These are phyloP conservation scores for Hyphopichia wangnamkhiaoensis DNA, from an alignment of 1,139 yeast species.

Conservation along the genomic window DNA sequence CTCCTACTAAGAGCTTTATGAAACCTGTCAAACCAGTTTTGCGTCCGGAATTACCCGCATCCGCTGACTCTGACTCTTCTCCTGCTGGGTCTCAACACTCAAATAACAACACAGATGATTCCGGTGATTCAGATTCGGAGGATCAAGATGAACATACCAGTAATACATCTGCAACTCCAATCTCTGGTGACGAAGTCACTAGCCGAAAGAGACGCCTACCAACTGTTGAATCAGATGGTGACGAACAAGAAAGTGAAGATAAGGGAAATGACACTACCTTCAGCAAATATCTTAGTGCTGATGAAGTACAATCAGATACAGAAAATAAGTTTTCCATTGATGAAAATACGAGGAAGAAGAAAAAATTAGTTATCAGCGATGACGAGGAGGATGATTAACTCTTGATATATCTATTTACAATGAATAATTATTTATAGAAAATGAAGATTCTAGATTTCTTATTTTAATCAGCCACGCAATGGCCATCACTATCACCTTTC, in stretches of 20 bases:
- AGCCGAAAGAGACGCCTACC: conserved; percentile 6
- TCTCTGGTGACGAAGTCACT: conserved; percentile 13
- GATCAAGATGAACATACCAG: conserved; percentile 8
- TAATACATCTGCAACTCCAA: conserved; percentile 3
- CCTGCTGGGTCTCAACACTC: background rate
- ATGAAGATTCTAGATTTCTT: background rate
- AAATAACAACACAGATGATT: conserved; percentile 1
- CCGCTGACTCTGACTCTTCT: conserved; percentile 1
- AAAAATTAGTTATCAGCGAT: conserved; percentile 19
- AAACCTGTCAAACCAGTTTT: conserved; percentile 1
- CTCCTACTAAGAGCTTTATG: background rate
- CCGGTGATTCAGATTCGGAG: conserved; percentile 6
- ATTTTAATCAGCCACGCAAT: conserved; percentile 39
- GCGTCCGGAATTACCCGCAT: conserved; percentile 1
- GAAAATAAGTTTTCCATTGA: conserved; percentile 12
- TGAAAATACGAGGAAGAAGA: conserved; percentile 11
- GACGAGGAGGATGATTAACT: conserved; percentile 23
- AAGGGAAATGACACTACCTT: conserved; percentile 1
- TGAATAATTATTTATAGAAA: background rate
- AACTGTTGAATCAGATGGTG: conserved; percentile 7
- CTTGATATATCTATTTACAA: background rate
- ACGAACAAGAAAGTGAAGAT: conserved; percentile 8
- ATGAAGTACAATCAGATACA: background rate
- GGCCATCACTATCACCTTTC: conserved; percentile 25
- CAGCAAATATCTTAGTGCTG: background rate